These are phyloP conservation scores for Kuraishia hungarica DNA, from an alignment of 805 yeast species.

Conservation along the genomic window DNA sequence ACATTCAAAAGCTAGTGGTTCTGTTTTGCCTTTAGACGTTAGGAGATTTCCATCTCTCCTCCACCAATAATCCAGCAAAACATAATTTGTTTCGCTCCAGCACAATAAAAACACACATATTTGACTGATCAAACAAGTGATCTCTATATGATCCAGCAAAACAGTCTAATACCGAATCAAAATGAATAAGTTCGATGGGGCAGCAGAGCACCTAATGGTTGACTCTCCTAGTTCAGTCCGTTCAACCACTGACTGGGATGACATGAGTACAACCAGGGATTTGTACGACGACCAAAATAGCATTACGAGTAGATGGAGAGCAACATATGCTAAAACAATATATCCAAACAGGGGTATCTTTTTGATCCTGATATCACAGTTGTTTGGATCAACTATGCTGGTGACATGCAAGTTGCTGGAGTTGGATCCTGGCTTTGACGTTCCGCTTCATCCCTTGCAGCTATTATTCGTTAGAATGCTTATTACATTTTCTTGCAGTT, in stretches of 20 bases:
- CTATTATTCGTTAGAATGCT: constrained; percentile 71
- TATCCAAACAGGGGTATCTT: constrained; percentile 45
- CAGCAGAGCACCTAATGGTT: not conserved
- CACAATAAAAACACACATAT: too few species aligned
- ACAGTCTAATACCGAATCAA: not conserved
- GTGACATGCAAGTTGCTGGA: constrained; percentile 65
- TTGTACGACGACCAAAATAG: not conserved
- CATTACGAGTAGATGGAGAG: not conserved
- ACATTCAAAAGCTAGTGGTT: not conserved
- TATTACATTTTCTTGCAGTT: constrained; percentile 55
- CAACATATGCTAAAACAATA: constrained; percentile 2
- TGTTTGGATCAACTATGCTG: constrained; percentile 72
- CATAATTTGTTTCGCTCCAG: too few species aligned
- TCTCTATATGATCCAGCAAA: not conserved
- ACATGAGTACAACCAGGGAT: not conserved
- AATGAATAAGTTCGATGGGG: not conserved
- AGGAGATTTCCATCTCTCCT: too few species aligned
- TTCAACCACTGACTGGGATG: not conserved
- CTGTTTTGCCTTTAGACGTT: too few species aligned
- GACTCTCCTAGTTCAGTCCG: not conserved
- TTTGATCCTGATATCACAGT: constrained; percentile 52
- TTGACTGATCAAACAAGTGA: not conserved
- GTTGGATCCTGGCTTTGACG: constrained; percentile 47
- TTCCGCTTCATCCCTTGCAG: constrained; percentile 72
- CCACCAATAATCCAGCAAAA: too few species aligned